Conservation (phyloP, 1,284 basidiomycete species). For the Termitomyces sp. region DNA sequence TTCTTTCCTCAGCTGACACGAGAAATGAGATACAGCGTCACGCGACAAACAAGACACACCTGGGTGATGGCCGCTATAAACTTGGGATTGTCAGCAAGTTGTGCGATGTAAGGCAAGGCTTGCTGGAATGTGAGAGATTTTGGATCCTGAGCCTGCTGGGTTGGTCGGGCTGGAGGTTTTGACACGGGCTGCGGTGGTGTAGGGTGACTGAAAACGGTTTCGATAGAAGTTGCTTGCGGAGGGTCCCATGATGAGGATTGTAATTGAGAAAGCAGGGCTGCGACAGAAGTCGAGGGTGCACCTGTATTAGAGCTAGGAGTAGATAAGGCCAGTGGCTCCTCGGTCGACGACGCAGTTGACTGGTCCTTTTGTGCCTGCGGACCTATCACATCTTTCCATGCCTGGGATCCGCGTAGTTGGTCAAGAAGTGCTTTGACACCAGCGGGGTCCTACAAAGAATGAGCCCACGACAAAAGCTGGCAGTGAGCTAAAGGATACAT, state of each 20-base stretch:
- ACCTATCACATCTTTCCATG: slow-evolving; percentile 51
- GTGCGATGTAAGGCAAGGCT: slow-evolving; percentile 49
- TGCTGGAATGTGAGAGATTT: slow-evolving; percentile 57
- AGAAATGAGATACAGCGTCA: not conserved
- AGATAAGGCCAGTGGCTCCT: not conserved
- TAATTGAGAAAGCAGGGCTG: slow-evolving; percentile 63
- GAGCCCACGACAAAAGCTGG: slow-evolving; percentile 9
- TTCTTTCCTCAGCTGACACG: slow-evolving; percentile 48
- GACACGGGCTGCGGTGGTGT: slow-evolving; percentile 6
- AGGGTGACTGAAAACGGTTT: not conserved
- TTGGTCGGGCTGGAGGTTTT: slow-evolving; percentile 5
- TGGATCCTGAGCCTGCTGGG: slow-evolving; percentile 28
- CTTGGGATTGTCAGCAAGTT: slow-evolving; percentile 44
- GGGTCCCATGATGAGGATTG: slow-evolving; percentile 24
- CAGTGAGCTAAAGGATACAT: slow-evolving; percentile 30
- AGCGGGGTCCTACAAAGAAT: slow-evolving; percentile 46
- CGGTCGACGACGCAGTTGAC: not conserved
- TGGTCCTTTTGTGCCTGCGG: slow-evolving; percentile 7
- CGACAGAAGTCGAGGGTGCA: slow-evolving; percentile 36
- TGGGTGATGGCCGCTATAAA: slow-evolving; percentile 45
- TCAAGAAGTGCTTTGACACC: slow-evolving; percentile 64
- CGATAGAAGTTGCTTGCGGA: not conserved
- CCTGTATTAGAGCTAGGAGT: slow-evolving; percentile 3
- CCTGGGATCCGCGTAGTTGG: slow-evolving; percentile 55
- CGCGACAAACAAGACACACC: slow-evolving; percentile 31